Percentiles rank a stretch among this genome's conserved stretches.
These are phyloP conservation scores for Chondrus crispus DNA, from an alignment of 23 red algal species.

Conservation along the genomic window DNA sequence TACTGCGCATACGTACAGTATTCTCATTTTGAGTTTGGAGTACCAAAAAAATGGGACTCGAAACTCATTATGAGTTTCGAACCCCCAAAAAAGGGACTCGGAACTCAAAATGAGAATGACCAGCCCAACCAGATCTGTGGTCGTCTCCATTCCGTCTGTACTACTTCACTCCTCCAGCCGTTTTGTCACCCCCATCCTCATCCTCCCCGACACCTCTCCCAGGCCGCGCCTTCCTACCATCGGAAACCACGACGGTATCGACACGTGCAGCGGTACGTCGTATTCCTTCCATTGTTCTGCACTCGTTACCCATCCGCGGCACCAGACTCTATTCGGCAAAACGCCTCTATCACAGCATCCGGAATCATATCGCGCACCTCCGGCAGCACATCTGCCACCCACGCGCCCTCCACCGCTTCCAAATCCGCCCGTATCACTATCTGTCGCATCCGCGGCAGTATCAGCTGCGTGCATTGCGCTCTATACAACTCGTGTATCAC, in stretches of 20 bases:
- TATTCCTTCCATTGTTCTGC: background rate
- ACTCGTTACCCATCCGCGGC: background rate
- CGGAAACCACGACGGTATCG: slow-evolving; percentile 48
- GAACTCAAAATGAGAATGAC: too few relatives aligned
- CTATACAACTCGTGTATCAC: slow-evolving; percentile 8
- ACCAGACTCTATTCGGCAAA: slow-evolving; percentile 39
- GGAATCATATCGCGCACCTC: background rate
- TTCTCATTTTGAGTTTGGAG: too few relatives aligned
- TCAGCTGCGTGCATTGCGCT: background rate
- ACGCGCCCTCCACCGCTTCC: slow-evolving; percentile 39
- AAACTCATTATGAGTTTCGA: too few relatives aligned
- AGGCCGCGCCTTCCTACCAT: slow-evolving; percentile 24
- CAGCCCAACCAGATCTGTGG: background rate
- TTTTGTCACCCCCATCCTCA: background rate
- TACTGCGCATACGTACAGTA: too few relatives aligned
- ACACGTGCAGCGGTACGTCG: slow-evolving; percentile 18
- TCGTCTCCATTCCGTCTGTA: background rate
- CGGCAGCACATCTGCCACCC: slow-evolving; percentile 28
- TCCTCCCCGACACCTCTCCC: slow-evolving; percentile 8
- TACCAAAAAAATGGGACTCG: too few relatives aligned
- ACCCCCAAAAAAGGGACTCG: too few relatives aligned
- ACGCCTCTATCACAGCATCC: background rate
- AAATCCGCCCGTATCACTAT: background rate
- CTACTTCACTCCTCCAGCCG: slow-evolving; percentile 22
- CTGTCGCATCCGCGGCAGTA: slow-evolving; percentile 8